phyloP scores from a whole-genome alignment of 352 stramenopile species.

The Pythium scleroteichum region DNA sequence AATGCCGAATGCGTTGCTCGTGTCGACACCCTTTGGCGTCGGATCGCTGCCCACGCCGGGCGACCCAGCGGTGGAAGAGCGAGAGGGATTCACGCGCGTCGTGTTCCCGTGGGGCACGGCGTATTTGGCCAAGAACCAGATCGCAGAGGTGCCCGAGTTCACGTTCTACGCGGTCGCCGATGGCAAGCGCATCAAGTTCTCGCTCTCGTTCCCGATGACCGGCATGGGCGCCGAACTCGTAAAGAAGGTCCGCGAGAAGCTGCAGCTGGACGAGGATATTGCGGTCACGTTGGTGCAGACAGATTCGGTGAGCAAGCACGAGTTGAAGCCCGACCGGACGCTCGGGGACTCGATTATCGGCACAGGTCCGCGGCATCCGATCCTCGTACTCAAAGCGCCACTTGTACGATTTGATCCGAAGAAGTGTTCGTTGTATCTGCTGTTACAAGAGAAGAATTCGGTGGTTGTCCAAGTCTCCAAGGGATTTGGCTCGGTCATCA shows the following conservation, averaged over 20 bases:
- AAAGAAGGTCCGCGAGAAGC: slow-evolving; percentile 48
- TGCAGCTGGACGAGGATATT: slow-evolving; percentile 53
- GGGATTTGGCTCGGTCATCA: slow-evolving; percentile 63
- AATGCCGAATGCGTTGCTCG: slow-evolving; percentile 32
- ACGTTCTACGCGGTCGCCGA: slow-evolving; percentile 77
- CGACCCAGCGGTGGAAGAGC: slow-evolving; percentile 17
- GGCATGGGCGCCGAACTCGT: slow-evolving; percentile 55
- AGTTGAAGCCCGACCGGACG: slow-evolving; percentile 54
- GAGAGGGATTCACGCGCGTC: slow-evolving; percentile 57
- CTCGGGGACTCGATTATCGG: slow-evolving; percentile 73
- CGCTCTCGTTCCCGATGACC: slow-evolving; percentile 57
- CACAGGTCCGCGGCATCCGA: slow-evolving; percentile 56
- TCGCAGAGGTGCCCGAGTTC: slow-evolving; percentile 61
- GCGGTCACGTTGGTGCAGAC: slow-evolving; percentile 73
- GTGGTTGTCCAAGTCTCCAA: slow-evolving; percentile 58
- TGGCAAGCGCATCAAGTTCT: slow-evolving; percentile 68
- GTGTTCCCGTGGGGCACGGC: slow-evolving; percentile 76
- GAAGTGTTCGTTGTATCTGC: slow-evolving; percentile 56
- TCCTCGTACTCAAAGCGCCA: slow-evolving; percentile 69
- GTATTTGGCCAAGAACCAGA: slow-evolving; percentile 60
- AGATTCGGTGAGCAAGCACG: slow-evolving; percentile 70
- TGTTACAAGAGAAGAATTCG: slow-evolving; percentile 57
- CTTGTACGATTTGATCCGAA: slow-evolving; percentile 63
- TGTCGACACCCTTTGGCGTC: slow-evolving; percentile 75
- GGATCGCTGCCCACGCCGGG: slow-evolving; percentile 38